Base-by-base conservation (phyloP, 2,329 filamentous ascomycete genomes). In the Arachnopeziza araneosa region DNA sequence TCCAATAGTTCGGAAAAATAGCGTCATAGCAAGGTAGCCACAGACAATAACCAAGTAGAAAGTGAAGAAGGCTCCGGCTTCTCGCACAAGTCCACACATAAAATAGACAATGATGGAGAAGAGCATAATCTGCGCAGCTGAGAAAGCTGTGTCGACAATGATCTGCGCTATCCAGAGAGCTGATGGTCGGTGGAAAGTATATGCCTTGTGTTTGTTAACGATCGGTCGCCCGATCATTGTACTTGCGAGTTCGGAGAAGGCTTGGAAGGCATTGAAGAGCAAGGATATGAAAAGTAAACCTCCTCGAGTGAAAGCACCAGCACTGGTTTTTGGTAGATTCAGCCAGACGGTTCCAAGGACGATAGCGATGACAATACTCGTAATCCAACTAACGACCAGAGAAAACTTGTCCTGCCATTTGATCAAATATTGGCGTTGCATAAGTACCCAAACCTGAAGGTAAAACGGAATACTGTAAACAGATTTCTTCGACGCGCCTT, bases 201-300 rank as follows among this genome's bases (percentile, higher is more conserved):
- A 96, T 0, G 89, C 87, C 60, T 88, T 86, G 73, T 96, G 91
- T 72, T 95, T 96, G 72, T 92, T 91, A 62, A 96, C 82, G 48
- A 96, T 89, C 0, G 86, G 81, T 9, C 91, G 82, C 0, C 88
- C 90, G 19, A 86, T 76, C 89, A 95, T 93, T 1, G 88, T 89
- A 12, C 82, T 80, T 0, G 82, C 88, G 0, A 96, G 75, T 72
- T 96, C 91, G 0, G 87, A 84, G 70, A 95, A 93, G 24, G 91
- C 89, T 70, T 91, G 87, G 74, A 96, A 93, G n/a, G 89, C 88
- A 72, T 93, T 93, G 80, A 93, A 93, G 4, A 96, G 76, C 1
- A 96, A 81, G 23, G 88, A 79, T 57, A 92, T 85, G 75, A 96
- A 96, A 55, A 96, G 78, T 1, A 93, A 82, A 77, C 90, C 91